Evolutionary conservation across 805 yeast genomes (phyloP), one percentile per base, ranked within the genome.

Genomic region (Zygosaccharomyces kombuchaensis): DNA sequence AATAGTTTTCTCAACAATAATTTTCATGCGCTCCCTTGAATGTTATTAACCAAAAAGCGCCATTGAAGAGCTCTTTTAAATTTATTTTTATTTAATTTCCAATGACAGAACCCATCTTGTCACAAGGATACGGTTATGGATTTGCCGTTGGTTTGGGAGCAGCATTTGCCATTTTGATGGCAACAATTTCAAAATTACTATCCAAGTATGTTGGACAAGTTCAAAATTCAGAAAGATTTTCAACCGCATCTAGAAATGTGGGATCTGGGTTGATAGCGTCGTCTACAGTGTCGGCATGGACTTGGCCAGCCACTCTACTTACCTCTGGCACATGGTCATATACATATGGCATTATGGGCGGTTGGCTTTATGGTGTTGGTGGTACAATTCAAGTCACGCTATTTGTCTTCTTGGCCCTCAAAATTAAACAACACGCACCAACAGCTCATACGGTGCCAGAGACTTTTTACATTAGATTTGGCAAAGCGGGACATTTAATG

Each of bases 281-380:
- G 7, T 48, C 55, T n/a, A 48, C 52, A 21, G 55, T 51, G 5
- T 65, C 72, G 9, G 67, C 75, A 1, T 75, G 79, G 78, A 70
- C 74, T 21, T 73, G 76, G 74, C 71, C 74, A 6, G 70, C 72
- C 36, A 73, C 70, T 23, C 59, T 67, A 36, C 60, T 67, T 35
- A 55, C 65, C 8, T 67, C 74, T 3, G 65, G 71, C 1, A 58
- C 68, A 2, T 64, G 72, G 72, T 58, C 68, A 32, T 75, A 74
- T 50, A 40, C 56, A 4, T 65, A 70, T 52, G 78, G 78, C 22
- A 56, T 75, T n/a, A 62, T 61, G 51, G 75, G 72, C 29, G 66
- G 70, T 0, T 68, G 59, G 41, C 52, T 63, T 44, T 73, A 73
- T 43, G 62, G 56, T 13, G 55, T 65, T 36, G 73, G 71, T 22